These are phyloP conservation scores for Metarhizium robertsii DNA, from an alignment of 2,329 filamentous ascomycete genomes.

Conservation along the genomic window DNA sequence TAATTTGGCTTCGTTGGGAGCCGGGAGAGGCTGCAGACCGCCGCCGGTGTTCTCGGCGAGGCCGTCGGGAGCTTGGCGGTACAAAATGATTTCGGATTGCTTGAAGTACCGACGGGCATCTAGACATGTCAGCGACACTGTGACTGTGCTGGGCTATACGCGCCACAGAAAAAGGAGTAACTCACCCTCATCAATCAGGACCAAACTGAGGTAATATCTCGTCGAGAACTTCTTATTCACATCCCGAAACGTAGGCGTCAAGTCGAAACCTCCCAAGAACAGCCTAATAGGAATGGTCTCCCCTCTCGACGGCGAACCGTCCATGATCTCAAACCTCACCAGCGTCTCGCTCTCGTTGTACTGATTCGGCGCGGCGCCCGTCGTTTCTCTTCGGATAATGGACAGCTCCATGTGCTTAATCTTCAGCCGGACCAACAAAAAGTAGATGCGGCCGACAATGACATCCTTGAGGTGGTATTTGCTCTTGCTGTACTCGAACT, in stretches of 20 bases:
- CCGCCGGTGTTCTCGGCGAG: constrained; percentile 19
- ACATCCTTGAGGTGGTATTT: constrained; percentile 99
- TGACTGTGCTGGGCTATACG: neutral
- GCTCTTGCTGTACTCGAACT: constrained; percentile 98
- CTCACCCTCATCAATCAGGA: constrained; percentile 87
- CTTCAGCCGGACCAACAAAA: constrained; percentile 91
- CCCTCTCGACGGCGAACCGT: constrained; percentile 93
- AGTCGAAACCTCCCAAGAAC: constrained; percentile 93
- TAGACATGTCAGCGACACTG: constrained; percentile 26
- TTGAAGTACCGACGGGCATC: constrained; percentile 98
- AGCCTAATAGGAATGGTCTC: constrained; percentile 92
- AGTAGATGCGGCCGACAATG: constrained; percentile 97
- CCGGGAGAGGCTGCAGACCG: constrained; percentile 30
- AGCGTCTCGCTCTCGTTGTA: constrained; percentile 99
- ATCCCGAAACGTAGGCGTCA: constrained; percentile 96
- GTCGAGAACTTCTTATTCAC: constrained; percentile 99
- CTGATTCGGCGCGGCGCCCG: constrained; percentile 91
- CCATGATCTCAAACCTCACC: constrained; percentile 99
- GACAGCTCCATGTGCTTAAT: constrained; percentile 99
- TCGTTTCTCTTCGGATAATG: constrained; percentile 94
- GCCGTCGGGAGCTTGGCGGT: constrained; percentile 64
- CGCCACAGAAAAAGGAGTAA: constrained; percentile 2
- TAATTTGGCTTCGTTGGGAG: constrained; percentile 36
- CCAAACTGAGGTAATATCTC: constrained; percentile 91
- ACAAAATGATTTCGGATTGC: constrained; percentile 96